Percentiles rank a stretch among this genome's conserved stretches.
Conservation (phyloP, 495 filamentous ascomycete species). For the Letharia columbiana region DNA sequence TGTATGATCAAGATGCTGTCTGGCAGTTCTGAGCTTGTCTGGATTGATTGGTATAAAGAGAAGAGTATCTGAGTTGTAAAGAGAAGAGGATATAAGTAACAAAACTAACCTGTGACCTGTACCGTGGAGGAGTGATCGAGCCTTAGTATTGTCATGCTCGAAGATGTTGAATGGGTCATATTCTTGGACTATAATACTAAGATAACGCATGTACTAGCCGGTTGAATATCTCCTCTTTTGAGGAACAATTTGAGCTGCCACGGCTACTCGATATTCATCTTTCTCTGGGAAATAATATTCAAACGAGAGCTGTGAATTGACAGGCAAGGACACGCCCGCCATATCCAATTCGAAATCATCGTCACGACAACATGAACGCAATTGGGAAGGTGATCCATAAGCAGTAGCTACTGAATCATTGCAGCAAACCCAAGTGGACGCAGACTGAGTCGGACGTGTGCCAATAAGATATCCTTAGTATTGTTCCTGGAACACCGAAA, state of each 20-base stretch:
- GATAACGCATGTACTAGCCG: not conserved
- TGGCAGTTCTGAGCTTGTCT: constrained; percentile 1
- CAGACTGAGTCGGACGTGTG: not conserved
- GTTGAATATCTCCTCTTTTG: not conserved
- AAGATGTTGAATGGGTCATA: not conserved
- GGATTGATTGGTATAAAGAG: not conserved
- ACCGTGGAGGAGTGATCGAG: not conserved
- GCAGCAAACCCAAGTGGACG: not conserved
- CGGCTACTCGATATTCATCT: not conserved
- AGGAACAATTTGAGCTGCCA: constrained; percentile 2
- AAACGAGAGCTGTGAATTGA: not conserved
- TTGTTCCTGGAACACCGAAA: constrained; percentile 16
- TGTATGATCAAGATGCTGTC: not conserved
- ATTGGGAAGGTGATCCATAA: not conserved
- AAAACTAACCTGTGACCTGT: not conserved
- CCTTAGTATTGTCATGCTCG: constrained; percentile 14
- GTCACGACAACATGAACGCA: not conserved
- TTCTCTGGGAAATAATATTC: not conserved
- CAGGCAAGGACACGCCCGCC: not conserved
- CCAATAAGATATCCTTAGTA: constrained; percentile 14
- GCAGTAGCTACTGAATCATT: not conserved
- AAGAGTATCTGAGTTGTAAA: not conserved
- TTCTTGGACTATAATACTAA: constrained; percentile 14
- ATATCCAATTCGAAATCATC: not conserved
- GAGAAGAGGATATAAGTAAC: not conserved